phyloP scores from a whole-genome alignment of 1,139 yeast species.

The Sugiyamaella neomexicana region DNA sequence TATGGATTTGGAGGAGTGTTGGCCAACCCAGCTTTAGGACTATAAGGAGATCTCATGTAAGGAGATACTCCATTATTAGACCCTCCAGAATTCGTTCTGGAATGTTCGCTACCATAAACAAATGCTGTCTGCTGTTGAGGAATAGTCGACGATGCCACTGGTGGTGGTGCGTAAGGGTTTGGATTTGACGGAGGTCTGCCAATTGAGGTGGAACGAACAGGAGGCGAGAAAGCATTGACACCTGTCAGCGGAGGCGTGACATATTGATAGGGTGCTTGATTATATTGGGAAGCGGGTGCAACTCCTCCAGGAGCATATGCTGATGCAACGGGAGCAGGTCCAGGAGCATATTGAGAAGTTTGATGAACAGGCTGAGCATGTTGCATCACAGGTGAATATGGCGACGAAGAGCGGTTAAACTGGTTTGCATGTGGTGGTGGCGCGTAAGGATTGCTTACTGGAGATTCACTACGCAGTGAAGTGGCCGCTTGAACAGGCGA shows the following conservation, averaged over 20 bases:
- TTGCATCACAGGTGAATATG: background rate
- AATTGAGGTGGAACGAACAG: slow-evolving; percentile 27
- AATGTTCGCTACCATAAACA: slow-evolving; percentile 10
- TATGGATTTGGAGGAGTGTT: slow-evolving; percentile 15
- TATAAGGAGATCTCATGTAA: slow-evolving; percentile 12
- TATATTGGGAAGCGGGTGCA: background rate
- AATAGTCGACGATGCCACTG: background rate
- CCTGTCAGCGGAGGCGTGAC: slow-evolving; percentile 17
- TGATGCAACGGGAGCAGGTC: background rate
- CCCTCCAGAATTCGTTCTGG: slow-evolving; percentile 17
- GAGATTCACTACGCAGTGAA: slow-evolving; percentile 1
- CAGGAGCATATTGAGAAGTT: slow-evolving; percentile 8
- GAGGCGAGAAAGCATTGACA: slow-evolving; percentile 13
- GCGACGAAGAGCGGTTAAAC: background rate
- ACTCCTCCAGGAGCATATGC: background rate
- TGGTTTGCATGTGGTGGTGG: slow-evolving; percentile 3
- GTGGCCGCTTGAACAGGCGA: slow-evolving; percentile 6
- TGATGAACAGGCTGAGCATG: slow-evolving; percentile 6
- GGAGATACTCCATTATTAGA: slow-evolving; percentile 14
- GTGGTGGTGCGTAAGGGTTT: slow-evolving; percentile 15
- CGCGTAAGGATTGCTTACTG: slow-evolving; percentile 15
- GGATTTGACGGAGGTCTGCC: slow-evolving; percentile 20
- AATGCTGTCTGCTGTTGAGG: slow-evolving; percentile 7
- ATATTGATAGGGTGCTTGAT: slow-evolving; percentile 18
- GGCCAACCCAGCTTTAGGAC: slow-evolving; percentile 1